Evolutionary conservation across 768 basidiomycete genomes (phyloP).

Genomic region (Suillus variegatus): DNA sequence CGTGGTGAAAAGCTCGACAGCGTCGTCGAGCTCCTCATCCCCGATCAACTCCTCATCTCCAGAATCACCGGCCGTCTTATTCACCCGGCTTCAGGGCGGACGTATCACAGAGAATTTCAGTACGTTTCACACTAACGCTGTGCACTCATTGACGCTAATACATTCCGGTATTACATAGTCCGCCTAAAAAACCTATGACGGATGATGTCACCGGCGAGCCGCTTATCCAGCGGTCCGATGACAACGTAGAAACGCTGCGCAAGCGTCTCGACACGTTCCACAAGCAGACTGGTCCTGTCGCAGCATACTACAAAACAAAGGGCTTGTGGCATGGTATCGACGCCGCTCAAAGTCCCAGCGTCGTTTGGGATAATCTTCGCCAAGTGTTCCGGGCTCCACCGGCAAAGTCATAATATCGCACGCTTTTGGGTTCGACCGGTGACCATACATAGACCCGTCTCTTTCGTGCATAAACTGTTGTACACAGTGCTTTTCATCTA

Average conservation of each 20-base stretch:
- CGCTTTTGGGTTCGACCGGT: not conserved
- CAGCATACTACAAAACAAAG: constrained; percentile 92
- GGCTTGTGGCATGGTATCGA: constrained; percentile 91
- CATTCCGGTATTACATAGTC: constrained; percentile 49
- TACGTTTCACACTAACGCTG: constrained; percentile 42
- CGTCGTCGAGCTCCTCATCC: constrained; percentile 90
- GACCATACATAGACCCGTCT: not conserved
- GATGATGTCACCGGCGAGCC: constrained; percentile 97
- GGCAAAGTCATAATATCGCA: constrained; percentile 19
- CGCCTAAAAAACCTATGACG: constrained; percentile 92
- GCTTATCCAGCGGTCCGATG: constrained; percentile 95
- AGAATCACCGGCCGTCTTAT: constrained; percentile 96
- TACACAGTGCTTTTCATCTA: constrained; percentile 30
- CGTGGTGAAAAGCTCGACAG: constrained; percentile 89
- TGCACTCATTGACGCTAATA: constrained; percentile 15
- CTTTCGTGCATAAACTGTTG: constrained; percentile 8
- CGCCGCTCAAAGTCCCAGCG: constrained; percentile 87
- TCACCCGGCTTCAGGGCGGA: constrained; percentile 85
- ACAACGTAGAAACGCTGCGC: constrained; percentile 92
- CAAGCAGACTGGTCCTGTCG: constrained; percentile 91
- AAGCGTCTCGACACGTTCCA: constrained; percentile 92
- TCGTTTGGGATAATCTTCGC: constrained; percentile 87
- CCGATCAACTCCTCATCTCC: constrained; percentile 94
- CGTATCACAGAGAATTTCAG: constrained; percentile 96
- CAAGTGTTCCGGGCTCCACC: constrained; percentile 53